Evolutionary conservation across 805 yeast genomes (phyloP).

Genomic region (Monosporozyma yasuniensis): DNA sequence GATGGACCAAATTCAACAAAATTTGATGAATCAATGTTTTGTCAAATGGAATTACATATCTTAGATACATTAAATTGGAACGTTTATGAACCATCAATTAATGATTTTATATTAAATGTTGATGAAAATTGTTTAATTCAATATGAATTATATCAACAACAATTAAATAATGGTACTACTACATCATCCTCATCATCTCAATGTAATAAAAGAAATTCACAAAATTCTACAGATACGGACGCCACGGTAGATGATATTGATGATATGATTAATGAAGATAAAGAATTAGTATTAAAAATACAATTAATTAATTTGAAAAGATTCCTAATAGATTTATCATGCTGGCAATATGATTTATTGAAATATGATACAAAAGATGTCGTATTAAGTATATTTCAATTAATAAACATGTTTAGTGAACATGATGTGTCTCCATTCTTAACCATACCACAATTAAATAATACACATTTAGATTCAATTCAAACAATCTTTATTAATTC

Average conservation of each 20-base stretch:
- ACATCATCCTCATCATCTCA: background rate
- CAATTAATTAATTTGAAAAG: constrained; percentile 41
- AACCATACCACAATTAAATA: constrained; percentile 5
- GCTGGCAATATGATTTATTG: constrained; percentile 38
- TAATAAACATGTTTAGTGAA: constrained; percentile 23
- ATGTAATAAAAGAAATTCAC: constrained; percentile 5
- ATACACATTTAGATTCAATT: constrained; percentile 18
- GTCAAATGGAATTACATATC: constrained; percentile 72
- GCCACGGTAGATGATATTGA: constrained; percentile 13
- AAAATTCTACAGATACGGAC: constrained; percentile 9
- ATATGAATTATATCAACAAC: constrained; percentile 29
- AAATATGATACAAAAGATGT: constrained; percentile 25
- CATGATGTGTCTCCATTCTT: constrained; percentile 27
- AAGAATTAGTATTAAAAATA: constrained; percentile 25
- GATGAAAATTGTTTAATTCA: constrained; percentile 37
- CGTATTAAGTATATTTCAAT: constrained; percentile 22
- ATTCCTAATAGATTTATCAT: constrained; percentile 40
- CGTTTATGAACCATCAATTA: constrained; percentile 52
- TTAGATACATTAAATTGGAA: constrained; percentile 65
- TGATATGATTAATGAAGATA: constrained; percentile 16
- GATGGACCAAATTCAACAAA: constrained; percentile 27
- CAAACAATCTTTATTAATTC: constrained; percentile 19
- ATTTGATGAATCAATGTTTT: constrained; percentile 51
- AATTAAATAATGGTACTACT: constrained; percentile 21
- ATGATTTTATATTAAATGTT: constrained; percentile 38